Conservation (phyloP, 768 basidiomycete species). For the Mycena vitilis region DNA sequence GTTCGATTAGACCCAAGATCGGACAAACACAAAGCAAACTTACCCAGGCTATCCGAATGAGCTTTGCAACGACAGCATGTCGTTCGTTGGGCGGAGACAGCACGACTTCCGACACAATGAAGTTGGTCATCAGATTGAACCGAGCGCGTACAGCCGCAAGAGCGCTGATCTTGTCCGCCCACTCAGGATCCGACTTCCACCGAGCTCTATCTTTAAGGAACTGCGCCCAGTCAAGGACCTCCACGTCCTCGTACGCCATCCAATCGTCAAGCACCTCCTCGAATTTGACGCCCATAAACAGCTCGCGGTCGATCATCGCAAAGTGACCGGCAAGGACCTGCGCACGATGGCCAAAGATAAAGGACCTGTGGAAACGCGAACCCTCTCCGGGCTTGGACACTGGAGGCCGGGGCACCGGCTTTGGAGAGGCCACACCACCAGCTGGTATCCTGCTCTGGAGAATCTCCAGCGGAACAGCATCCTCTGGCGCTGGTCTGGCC, state of each 20-base stretch:
- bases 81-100: slow-evolving; percentile 77
- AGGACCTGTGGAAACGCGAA: slow-evolving; percentile 72
- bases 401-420: slow-evolving; percentile 40
- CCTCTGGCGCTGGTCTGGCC: slow-evolving; percentile 65
- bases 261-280: slow-evolving; percentile 85
- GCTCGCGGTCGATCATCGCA: slow-evolving; percentile 88
- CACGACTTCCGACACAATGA: slow-evolving; percentile 84
- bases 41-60: slow-evolving; percentile 90
- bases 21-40: slow-evolving; percentile 41
- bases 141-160: slow-evolving; percentile 81
- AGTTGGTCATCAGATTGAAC: slow-evolving; percentile 88
- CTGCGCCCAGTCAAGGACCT: slow-evolving; percentile 86
- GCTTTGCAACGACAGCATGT: slow-evolving; percentile 74
- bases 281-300: slow-evolving; percentile 87
- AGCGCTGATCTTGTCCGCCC: slow-evolving; percentile 73
- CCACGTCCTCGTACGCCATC: slow-evolving; percentile 69
- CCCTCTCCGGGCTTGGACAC: slow-evolving; percentile 51
- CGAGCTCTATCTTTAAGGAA: slow-evolving; percentile 81
- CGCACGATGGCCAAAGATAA: slow-evolving; percentile 72
- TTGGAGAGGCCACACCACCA: slow-evolving; percentile 39
- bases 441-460: slow-evolving; percentile 66
- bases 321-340: slow-evolving; percentile 80
- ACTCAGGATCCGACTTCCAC: slow-evolving; percentile 71
- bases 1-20: slow-evolving; percentile 18
- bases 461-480: slow-evolving; percentile 76